Conservation (phyloP, 2,329 filamentous ascomycete species). For the Monascus ruber region DNA sequence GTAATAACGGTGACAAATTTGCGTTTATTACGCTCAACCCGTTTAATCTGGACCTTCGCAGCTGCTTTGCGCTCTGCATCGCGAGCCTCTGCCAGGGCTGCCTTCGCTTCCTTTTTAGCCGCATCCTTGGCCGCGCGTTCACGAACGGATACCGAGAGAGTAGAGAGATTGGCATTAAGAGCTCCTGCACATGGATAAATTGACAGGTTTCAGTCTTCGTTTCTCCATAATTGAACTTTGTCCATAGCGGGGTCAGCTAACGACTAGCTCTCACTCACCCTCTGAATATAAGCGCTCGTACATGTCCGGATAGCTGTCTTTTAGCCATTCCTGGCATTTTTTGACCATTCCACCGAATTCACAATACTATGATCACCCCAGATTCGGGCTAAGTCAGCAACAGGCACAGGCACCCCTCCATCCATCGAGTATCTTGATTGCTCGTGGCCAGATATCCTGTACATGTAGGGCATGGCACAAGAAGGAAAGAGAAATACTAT, state of each 20-base stretch:
- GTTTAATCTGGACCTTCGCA: constrained; percentile 81
- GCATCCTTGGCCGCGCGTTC: constrained; percentile 94
- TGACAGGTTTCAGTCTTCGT: neutral
- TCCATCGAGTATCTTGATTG: too few species aligned
- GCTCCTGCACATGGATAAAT: constrained; percentile 46
- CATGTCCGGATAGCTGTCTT: constrained; percentile 59
- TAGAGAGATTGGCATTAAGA: constrained; percentile 69
- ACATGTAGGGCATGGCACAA: neutral
- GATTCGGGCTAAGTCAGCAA: too few species aligned
- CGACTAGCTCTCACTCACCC: constrained; percentile 41
- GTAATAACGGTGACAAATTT: constrained; percentile 92
- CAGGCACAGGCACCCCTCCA: too few species aligned
- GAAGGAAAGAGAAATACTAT: constrained; percentile 26
- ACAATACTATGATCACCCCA: constrained; percentile 61
- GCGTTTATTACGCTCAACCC: constrained; percentile 94
- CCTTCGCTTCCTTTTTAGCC: constrained; percentile 92
- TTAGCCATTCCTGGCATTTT: constrained; percentile 95
- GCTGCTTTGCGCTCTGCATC: constrained; percentile 72
- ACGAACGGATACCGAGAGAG: constrained; percentile 80
- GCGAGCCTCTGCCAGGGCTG: constrained; percentile 73
- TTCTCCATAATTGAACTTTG: neutral
- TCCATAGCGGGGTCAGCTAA: too few species aligned
- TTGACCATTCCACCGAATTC: constrained; percentile 94
- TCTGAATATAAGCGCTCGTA: constrained; percentile 76
- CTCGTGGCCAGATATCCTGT: too few species aligned